Evolutionary conservation across 1,139 yeast species (phyloP).

Genomic region (Oligophagozyma castellii): DNA sequence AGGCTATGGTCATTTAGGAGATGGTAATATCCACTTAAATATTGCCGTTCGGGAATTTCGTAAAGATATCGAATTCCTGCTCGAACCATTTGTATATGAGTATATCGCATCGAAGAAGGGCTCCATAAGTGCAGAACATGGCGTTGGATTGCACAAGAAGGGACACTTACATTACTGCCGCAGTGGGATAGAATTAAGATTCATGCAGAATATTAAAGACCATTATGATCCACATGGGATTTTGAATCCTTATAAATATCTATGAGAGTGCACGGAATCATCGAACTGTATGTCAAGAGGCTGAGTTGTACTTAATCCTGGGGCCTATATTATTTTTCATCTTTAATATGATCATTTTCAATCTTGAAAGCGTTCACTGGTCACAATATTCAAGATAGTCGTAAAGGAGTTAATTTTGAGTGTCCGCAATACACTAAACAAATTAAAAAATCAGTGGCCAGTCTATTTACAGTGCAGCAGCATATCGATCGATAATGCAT

Average conservation of each 20-base stretch:
- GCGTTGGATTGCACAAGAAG: constrained; percentile 91
- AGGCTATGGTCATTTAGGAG: constrained; percentile 96
- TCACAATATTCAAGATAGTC: too few species aligned
- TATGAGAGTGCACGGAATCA: constrained; percentile 21
- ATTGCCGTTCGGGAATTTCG: constrained; percentile 78
- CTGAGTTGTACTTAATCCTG: too few species aligned
- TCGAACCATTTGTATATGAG: constrained; percentile 91
- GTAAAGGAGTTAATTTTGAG: too few species aligned
- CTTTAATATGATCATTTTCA: too few species aligned
- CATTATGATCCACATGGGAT: constrained; percentile 83
- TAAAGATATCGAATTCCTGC: constrained; percentile 56
- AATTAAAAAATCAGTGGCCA: too few species aligned
- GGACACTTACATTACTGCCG: constrained; percentile 65
- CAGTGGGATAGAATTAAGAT: constrained; percentile 66
- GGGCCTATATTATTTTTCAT: too few species aligned
- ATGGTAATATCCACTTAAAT: constrained; percentile 86
- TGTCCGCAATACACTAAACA: too few species aligned
- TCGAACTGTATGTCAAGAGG: too few species aligned
- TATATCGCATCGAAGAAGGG: constrained; percentile 71
- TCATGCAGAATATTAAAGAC: constrained; percentile 66
- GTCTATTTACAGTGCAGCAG: too few species aligned
- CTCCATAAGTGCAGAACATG: constrained; percentile 93
- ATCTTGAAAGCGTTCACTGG: too few species aligned
- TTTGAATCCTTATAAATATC: constrained; percentile 84
- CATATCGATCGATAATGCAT: too few species aligned